These are phyloP conservation scores for Akanthomyces dipterigenus DNA, from an alignment of 2,329 filamentous ascomycete species.

Conservation along the genomic window DNA sequence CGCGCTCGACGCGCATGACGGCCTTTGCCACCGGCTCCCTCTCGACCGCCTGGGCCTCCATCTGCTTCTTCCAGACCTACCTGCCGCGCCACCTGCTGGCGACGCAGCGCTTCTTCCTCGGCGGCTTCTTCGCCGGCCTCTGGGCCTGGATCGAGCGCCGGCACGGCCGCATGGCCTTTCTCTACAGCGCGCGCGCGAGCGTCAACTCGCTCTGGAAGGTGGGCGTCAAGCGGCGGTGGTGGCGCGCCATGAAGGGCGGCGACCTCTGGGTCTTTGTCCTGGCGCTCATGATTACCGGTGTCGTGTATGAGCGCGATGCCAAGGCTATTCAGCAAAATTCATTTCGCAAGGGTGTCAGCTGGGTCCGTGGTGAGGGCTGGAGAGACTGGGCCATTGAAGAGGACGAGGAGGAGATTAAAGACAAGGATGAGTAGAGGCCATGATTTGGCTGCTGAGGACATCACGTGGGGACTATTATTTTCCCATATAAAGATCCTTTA, in stretches of 20 bases:
- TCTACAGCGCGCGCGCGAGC: constrained; percentile 72
- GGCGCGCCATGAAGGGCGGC: constrained; percentile 73
- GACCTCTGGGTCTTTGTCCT: constrained; percentile 79
- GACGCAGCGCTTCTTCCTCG: constrained; percentile 82
- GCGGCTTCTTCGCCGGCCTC: constrained; percentile 75
- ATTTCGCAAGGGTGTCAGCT: constrained; percentile 66
- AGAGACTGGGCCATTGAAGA: constrained; percentile 58
- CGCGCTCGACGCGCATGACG: constrained; percentile 65
- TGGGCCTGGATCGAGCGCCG: constrained; percentile 74
- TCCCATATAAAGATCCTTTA: neutral
- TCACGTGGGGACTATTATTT: neutral
- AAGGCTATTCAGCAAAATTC: constrained; percentile 58
- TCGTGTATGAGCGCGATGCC: constrained; percentile 67
- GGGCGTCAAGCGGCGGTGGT: constrained; percentile 83
- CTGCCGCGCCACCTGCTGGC: constrained; percentile 69
- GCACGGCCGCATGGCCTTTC: constrained; percentile 60
- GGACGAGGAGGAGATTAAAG: constrained; percentile 28
- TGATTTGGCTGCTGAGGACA: neutral
- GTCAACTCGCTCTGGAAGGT: constrained; percentile 87
- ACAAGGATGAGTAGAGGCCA: constrained; percentile 22
- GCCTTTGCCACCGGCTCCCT: constrained; percentile 73
- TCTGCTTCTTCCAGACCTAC: constrained; percentile 80
- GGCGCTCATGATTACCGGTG: constrained; percentile 70
- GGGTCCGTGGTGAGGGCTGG: constrained; percentile 70
- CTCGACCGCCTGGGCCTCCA: constrained; percentile 77